A percentile compares a stretch with the other conserved stretches of the same genome.
phyloP scores from a whole-genome alignment of 2,329 filamentous ascomycete genomes.

The Bertia moriformis region DNA sequence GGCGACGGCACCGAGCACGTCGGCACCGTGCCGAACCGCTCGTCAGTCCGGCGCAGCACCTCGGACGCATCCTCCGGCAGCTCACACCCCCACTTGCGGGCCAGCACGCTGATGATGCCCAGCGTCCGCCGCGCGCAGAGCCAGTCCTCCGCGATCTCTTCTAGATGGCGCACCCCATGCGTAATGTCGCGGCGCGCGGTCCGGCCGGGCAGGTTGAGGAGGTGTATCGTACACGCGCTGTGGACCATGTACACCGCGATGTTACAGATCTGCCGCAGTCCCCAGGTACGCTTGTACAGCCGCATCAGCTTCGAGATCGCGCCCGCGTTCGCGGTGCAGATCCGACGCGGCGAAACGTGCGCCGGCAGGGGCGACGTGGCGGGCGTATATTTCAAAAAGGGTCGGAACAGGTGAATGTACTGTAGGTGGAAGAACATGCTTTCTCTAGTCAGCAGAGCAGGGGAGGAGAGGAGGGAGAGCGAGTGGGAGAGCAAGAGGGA shows the following conservation, averaged over 20 bases:
- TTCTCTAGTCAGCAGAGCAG: slow-evolving; percentile 2
- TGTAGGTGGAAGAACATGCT: slow-evolving; percentile 97
- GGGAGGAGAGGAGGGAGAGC: neutral
- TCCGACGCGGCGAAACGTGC: slow-evolving; percentile 77
- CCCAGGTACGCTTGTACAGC: slow-evolving; percentile 83
- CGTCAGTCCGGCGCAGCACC: slow-evolving; percentile 62
- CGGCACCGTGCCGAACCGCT: slow-evolving; percentile 62
- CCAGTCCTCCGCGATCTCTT: slow-evolving; percentile 94
- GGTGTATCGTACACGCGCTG: slow-evolving; percentile 83
- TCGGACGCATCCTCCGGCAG: slow-evolving; percentile 69
- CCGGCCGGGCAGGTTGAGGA: slow-evolving; percentile 86
- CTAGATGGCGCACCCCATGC: slow-evolving; percentile 78
- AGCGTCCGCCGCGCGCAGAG: slow-evolving; percentile 74
- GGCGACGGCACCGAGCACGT: slow-evolving; percentile 46
- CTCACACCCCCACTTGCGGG: slow-evolving; percentile 78
- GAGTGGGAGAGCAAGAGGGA: neutral
- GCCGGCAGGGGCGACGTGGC: slow-evolving; percentile 67
- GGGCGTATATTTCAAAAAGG: slow-evolving; percentile 81
- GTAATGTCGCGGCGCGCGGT: slow-evolving; percentile 78
- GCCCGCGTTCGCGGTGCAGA: slow-evolving; percentile 79
- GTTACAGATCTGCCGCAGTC: slow-evolving; percentile 85
- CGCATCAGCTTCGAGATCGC: slow-evolving; percentile 89
- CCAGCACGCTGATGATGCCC: slow-evolving; percentile 69
- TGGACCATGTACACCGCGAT: slow-evolving; percentile 92
- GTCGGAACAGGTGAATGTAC: slow-evolving; percentile 88